Base-by-base conservation (phyloP, 2,329 filamentous ascomycete species). In the Penicillium vulpinum region DNA sequence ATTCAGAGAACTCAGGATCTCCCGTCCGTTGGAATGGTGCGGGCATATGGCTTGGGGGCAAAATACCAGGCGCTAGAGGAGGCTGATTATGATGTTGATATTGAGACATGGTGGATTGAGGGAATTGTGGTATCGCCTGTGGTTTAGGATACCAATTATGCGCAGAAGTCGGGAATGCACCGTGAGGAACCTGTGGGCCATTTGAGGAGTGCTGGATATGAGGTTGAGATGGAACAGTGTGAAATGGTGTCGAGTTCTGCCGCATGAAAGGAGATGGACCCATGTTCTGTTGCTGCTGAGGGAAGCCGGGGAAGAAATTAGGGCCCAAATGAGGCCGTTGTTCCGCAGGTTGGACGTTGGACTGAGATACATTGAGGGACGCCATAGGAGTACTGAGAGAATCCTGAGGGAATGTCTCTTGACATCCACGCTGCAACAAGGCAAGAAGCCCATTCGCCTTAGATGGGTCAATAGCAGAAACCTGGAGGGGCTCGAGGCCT, bases 381-480 rank as follows among this genome's bases (percentile, higher is more conserved):
- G 85, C 82, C 5, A 83, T 84, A 49, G 80, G 79, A 40, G 78
- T 80, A 58, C 72, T 67, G 54, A 69, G 71, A 57, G 50, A 44
- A 33, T 51, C 52, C 38, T 63, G 66, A 21, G 56, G 59, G 58
- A 66, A 35, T 59, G 69, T 44, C 63, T 75, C 60, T 60, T 69
- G 65, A 4, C 73, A 60, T 21, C 72, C 72, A 45, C 75, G 75
- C 59, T 79, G 76, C 40, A 88, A 75, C 61, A 88, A 76, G 16
- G 83, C 80, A 51, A 88, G 73, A 45, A 88, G 76, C 35, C 80
- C 80, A 64, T 80, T 82, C 0, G 80, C 78, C 57, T 80, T 78
- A 9, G 73, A 73, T 11, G 72, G 64, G 40, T 77, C 76, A 16
- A 71, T 58, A 21, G 64, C 58, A 38, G 65, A 45, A 40, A 65